Evolutionary conservation across 2,329 filamentous ascomycete species (phyloP), one percentile per base, ranked within the genome.

Genomic region (Basipetospora sp.): DNA sequence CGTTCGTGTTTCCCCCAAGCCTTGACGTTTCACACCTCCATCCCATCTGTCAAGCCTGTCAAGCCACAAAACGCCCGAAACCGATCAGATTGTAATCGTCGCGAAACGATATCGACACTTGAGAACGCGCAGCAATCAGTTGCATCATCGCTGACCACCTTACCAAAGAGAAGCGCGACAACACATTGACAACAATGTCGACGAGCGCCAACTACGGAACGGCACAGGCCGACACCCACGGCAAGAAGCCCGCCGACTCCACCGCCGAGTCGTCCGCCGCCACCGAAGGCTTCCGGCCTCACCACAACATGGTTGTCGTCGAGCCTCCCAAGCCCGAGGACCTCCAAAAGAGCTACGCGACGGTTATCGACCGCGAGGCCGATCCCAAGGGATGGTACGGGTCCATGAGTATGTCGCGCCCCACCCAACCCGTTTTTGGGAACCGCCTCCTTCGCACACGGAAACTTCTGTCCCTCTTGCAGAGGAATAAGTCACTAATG

Each of bases 381-480:
- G 72, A 72, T 45, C 70, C 74, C 36, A 76, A 87, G 55, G 82
- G 84, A 53, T 94, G 86, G 86, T 98, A 96, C 52, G 85, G 85
- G 16, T 63, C 63, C 43, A 84, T 94, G 77, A 85, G 78, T 83
- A 65, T 48, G 77, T 68, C 9, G 22, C 22, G 22, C 22, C 22
- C 9, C 13, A 14, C 11, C 5, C 25, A n/a, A 9, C 34, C 17
- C 17, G 20, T 26, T 5, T 22, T 14, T 20, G 13, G 20, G 13
- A 19, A 19, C 5, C 30, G 25, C 13, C 8, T 22, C 18, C 19
- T 29, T 26, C 31, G 17, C 15, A 16, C 11, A 4, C 10, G 19
- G 13, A 14, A 34, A 8, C 9, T 27, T 35, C 38, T 13, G 13
- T 26, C 5, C 4, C 9, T 5, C 5, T 22, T 29, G 9, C 30